These are phyloP conservation scores for Lactuca sativa DNA, from an alignment of 129 eudicot species.

Conservation along the genomic window DNA sequence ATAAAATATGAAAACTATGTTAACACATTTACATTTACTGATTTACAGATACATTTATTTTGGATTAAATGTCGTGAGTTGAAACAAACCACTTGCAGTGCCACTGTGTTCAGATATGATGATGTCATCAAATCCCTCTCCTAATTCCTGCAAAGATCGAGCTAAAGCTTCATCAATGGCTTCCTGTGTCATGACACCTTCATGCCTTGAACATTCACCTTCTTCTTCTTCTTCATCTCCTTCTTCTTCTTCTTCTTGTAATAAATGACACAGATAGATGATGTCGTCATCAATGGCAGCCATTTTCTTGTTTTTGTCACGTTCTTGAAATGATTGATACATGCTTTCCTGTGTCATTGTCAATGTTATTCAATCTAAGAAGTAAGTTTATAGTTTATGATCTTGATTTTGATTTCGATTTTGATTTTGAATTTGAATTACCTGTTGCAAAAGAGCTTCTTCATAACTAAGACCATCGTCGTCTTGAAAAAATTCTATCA, in stretches of 20 bases:
- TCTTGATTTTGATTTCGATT: background rate
- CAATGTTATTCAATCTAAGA: background rate
- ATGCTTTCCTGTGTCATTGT: conserved; percentile 54
- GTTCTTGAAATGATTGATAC: conserved; percentile 56
- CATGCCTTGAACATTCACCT: conserved; percentile 50
- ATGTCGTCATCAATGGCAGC: conserved; percentile 37
- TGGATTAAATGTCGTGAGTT: background rate
- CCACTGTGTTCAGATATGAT: conserved; percentile 38
- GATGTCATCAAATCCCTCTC: conserved; percentile 56
- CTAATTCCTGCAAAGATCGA: conserved; percentile 77
- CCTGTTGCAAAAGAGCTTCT: conserved; percentile 81
- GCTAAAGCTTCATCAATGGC: conserved; percentile 90
- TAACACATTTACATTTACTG: background rate
- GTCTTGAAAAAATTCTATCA: conserved; percentile 49
- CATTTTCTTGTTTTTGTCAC: conserved; percentile 28
- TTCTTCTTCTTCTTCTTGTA: conserved; percentile 40
- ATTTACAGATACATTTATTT: background rate
- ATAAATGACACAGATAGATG: conserved; percentile 32
- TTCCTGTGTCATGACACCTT: conserved; percentile 47
- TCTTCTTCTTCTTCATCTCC: conserved; percentile 46
- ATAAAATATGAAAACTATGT: conserved; percentile 10
- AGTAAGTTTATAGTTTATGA: conserved; percentile 9
- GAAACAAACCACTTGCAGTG: conserved; percentile 42
- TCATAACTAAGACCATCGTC: conserved; percentile 65
- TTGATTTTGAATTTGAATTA: conserved; percentile 6